A percentile compares a stretch with the other conserved stretches of the same genome.
Evolutionary conservation across 306 rosid species (phyloP).

Genomic region (Begonia peltatifolia): DNA sequence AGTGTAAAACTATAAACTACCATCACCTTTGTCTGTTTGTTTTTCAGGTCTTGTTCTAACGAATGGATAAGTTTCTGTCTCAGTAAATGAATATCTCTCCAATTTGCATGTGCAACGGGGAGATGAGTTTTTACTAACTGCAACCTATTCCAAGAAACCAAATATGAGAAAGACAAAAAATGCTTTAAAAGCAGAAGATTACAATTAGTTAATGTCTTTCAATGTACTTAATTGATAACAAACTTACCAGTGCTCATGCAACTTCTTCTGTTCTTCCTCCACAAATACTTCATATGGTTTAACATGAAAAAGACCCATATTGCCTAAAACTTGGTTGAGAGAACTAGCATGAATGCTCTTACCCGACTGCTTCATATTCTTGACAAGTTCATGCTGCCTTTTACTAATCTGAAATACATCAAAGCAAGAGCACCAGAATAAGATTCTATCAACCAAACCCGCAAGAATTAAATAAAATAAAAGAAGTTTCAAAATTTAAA

Average conservation of each 20-base stretch:
- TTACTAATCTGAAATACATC: constrained; percentile 62
- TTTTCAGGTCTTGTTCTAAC: constrained; percentile 47
- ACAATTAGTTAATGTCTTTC: no score
- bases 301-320: constrained; percentile 49
- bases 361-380: constrained; percentile 81
- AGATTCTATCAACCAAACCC: background rate
- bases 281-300: constrained; percentile 74
- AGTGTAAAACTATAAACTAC: constrained; percentile 39
- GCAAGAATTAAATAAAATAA: no score
- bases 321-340: constrained; percentile 76
- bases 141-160: constrained; percentile 43
- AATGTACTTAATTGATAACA: constrained; percentile 3
- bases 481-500: no score
- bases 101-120: constrained; percentile 47
- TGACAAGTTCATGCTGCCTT: constrained; percentile 80
- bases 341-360: constrained; percentile 64
- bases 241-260: constrained; percentile 86
- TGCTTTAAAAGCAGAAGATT: no score
- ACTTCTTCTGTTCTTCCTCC: constrained; percentile 77
- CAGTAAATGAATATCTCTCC: constrained; percentile 38
- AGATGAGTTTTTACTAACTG: constrained; percentile 55
- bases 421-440: constrained; percentile 19
- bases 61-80: constrained; percentile 31
- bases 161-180: constrained; percentile 3
- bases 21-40: constrained; percentile 13